Evolutionary conservation across 116 monocot genomes (phyloP).

Genomic region (Trichopus zeylanicus): DNA sequence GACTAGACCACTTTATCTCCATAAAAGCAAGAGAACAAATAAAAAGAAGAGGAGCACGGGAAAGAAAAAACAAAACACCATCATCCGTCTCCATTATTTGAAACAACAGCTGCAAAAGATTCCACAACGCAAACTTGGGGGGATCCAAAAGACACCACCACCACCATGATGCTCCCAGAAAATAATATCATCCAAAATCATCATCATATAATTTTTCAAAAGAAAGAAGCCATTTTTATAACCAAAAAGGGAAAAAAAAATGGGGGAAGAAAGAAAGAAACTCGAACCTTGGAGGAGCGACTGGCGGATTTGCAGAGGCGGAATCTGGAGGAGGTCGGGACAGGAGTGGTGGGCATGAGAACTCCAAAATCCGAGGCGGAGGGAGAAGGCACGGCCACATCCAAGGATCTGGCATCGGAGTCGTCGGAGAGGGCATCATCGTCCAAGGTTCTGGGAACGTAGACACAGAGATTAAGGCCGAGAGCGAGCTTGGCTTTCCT

Average conservation of each 20-base stretch:
- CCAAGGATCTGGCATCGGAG: slow-evolving; percentile 3
- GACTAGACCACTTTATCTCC: slow-evolving; percentile 13
- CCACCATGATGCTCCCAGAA: background rate
- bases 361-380: slow-evolving; percentile 4
- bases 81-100: slow-evolving; percentile 23
- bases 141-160: background rate
- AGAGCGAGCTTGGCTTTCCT: slow-evolving; percentile 20
- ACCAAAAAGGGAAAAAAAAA: background rate
- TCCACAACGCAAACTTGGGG: background rate
- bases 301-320: slow-evolving; percentile 39
- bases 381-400: slow-evolving; percentile 8
- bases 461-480: slow-evolving; percentile 19
- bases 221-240: background rate
- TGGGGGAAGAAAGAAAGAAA: background rate
- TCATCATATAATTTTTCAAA: background rate
- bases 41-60: slow-evolving; percentile 1
- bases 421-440: slow-evolving; percentile 13
- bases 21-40: slow-evolving; percentile 6
- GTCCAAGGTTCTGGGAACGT: slow-evolving; percentile 19
- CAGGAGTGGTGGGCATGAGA: slow-evolving; percentile 34
- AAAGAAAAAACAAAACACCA: slow-evolving; percentile 14
- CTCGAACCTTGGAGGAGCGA: slow-evolving; percentile 34
- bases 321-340: slow-evolving; percentile 31
- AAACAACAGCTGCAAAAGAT: slow-evolving; percentile 9
- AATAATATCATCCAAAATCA: background rate